Conservation (phyloP, 371 early-diverging fungal genomes). For the Lichtheimia ornata region DNA sequence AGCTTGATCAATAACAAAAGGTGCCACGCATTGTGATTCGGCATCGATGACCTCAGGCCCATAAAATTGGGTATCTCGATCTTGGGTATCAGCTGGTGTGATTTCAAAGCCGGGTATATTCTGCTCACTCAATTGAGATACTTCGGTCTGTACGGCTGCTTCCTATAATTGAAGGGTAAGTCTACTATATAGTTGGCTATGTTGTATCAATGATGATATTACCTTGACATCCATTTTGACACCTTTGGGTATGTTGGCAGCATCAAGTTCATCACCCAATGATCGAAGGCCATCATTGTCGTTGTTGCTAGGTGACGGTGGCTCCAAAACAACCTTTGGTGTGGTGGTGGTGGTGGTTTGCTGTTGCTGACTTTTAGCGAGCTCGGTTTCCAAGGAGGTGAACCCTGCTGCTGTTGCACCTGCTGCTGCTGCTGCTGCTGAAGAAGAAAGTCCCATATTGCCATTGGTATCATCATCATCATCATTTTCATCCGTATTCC, state of each 20-base stretch:
- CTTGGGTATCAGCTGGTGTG: neutral
- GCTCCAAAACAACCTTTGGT: too few relatives aligned
- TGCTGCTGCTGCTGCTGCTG: too few relatives aligned
- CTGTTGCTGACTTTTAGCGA: slow-evolving; percentile 26
- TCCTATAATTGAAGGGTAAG: too few relatives aligned
- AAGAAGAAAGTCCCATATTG: too few relatives aligned
- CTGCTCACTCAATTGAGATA: neutral
- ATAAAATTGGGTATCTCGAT: too few relatives aligned
- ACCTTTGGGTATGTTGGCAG: neutral
- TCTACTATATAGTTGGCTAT: too few relatives aligned
- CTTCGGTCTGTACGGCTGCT: too few relatives aligned
- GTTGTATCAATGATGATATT: too few relatives aligned
- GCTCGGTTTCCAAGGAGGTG: slow-evolving; percentile 28
- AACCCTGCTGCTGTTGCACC: slow-evolving; percentile 11
- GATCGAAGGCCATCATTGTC: slow-evolving; percentile 17
- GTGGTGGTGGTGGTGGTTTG: too few relatives aligned
- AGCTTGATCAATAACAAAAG: neutral
- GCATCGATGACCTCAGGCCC: neutral
- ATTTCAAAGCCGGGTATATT: slow-evolving; percentile 1
- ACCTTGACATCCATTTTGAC: too few relatives aligned
- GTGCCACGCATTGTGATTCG: slow-evolving; percentile 5
- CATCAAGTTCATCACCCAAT: slow-evolving; percentile 32
- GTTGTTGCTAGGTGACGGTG: too few relatives aligned
- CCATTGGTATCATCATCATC: slow-evolving; percentile 22
- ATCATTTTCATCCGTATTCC: slow-evolving; percentile 13